Conservation (phyloP, 192 early-diverging fungal genomes). For the Coemansia sp. region DNA sequence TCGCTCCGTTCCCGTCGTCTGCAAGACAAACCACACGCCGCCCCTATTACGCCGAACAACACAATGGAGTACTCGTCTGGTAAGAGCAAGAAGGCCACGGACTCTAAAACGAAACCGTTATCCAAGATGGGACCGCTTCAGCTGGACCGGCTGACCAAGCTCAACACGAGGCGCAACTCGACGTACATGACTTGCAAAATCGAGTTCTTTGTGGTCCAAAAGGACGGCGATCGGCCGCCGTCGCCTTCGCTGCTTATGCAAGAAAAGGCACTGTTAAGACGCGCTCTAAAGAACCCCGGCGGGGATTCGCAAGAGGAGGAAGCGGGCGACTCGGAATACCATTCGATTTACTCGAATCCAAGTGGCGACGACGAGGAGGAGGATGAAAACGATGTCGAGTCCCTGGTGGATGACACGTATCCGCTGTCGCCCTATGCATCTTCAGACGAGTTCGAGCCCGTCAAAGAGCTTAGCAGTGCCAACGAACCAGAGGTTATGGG, state of each 20-base stretch:
- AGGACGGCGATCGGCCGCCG: slow-evolving; percentile 32
- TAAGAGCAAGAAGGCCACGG: background rate
- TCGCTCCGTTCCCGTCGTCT: slow-evolving; percentile 31
- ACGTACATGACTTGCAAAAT: slow-evolving; percentile 48
- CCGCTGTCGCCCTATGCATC: slow-evolving; percentile 12
- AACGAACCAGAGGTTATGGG: too few species aligned
- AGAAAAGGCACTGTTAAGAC: slow-evolving; percentile 25
- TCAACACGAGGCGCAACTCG: slow-evolving; percentile 48
- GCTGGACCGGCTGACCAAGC: slow-evolving; percentile 52
- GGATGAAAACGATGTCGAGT: background rate
- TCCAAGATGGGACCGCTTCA: slow-evolving; percentile 43
- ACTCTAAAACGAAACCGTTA: slow-evolving; percentile 10
- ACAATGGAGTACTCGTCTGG: background rate
- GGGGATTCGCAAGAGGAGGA: background rate
- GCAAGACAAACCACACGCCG: background rate
- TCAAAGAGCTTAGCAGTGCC: too few species aligned
- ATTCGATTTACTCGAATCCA: slow-evolving; percentile 30
- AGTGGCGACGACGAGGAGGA: background rate
- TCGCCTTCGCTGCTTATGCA: slow-evolving; percentile 48
- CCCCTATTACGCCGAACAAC: background rate
- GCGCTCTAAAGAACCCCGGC: background rate
- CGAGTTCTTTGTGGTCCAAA: slow-evolving; percentile 17
- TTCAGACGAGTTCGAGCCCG: slow-evolving; percentile 4
- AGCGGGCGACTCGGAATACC: background rate
- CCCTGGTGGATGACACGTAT: slow-evolving; percentile 8